phyloP scores from a whole-genome alignment of 2,329 filamentous ascomycete genomes.

The Aspergillus thermomutatus region DNA sequence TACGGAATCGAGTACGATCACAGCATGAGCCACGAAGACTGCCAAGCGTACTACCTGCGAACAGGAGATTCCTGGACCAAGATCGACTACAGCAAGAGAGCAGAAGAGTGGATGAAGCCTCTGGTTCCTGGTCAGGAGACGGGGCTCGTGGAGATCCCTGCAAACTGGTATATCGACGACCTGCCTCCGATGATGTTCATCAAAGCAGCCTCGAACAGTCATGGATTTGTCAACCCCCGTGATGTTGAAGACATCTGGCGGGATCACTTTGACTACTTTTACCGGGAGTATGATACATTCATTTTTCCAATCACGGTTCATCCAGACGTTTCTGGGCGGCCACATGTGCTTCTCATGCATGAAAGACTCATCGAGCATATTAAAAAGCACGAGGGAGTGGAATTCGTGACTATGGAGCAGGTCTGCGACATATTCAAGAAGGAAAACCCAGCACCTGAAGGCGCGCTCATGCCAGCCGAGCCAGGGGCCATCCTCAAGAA shows the following conservation, averaged over 20 bases:
- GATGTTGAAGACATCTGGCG: slow-evolving; percentile 61
- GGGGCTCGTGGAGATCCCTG: slow-evolving; percentile 43
- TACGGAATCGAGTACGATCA: slow-evolving; percentile 47
- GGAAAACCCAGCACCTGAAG: not conserved
- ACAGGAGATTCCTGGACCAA: slow-evolving; percentile 44
- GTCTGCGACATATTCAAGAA: slow-evolving; percentile 11
- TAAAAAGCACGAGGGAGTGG: slow-evolving; percentile 18
- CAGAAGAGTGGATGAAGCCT: slow-evolving; percentile 46
- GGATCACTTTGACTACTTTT: slow-evolving; percentile 65
- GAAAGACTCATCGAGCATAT: slow-evolving; percentile 52
- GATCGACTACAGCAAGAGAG: slow-evolving; percentile 40
- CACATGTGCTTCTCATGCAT: slow-evolving; percentile 70
- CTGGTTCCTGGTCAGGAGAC: slow-evolving; percentile 45
- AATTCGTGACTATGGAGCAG: slow-evolving; percentile 26
- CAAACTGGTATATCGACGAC: slow-evolving; percentile 45
- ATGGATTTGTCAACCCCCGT: slow-evolving; percentile 56
- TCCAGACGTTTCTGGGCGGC: slow-evolving; percentile 68
- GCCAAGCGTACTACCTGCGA: slow-evolving; percentile 43
- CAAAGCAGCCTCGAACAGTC: slow-evolving; percentile 47
- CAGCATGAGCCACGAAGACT: slow-evolving; percentile 45
- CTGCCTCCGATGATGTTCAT: slow-evolving; percentile 46
- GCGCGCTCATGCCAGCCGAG: not conserved
- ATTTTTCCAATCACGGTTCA: slow-evolving; percentile 75
- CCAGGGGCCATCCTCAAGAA: not conserved
- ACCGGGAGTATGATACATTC: slow-evolving; percentile 72